These are phyloP conservation scores for Amoeboaphelidium protococcarum DNA, from an alignment of 371 early-diverging fungal genomes.

Conservation along the genomic window DNA sequence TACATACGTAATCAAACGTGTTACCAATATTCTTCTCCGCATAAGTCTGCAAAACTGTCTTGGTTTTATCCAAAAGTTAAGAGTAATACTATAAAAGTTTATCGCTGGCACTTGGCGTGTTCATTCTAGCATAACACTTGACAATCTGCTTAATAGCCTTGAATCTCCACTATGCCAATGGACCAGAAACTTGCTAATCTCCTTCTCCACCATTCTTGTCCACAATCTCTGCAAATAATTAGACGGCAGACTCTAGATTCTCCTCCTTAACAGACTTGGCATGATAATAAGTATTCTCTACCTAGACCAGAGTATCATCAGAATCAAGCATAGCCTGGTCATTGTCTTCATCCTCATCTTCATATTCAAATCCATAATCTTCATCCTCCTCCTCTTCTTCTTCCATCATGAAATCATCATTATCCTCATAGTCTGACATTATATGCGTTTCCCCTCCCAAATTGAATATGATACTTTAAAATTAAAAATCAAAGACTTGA, in stretches of 20 bases:
- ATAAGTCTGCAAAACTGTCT: slow-evolving; percentile 48
- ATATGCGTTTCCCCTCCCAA: too few species aligned
- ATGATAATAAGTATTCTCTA: slow-evolving; percentile 83
- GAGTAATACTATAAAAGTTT: slow-evolving; percentile 44
- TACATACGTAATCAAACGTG: slow-evolving; percentile 56
- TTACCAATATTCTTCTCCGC: slow-evolving; percentile 88
- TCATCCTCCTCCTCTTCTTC: slow-evolving; percentile 24
- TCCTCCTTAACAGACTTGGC: slow-evolving; percentile 78
- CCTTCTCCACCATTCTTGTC: slow-evolving; percentile 53
- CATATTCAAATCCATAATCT: slow-evolving; percentile 69
- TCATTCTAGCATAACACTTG: slow-evolving; percentile 46
- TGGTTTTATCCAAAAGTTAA: slow-evolving; percentile 44
- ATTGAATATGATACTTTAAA: too few species aligned
- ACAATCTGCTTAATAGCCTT: slow-evolving; percentile 79
- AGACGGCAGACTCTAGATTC: slow-evolving; percentile 41
- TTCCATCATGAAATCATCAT: slow-evolving; percentile 36
- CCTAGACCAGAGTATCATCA: slow-evolving; percentile 51
- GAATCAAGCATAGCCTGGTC: slow-evolving; percentile 67
- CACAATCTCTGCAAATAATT: slow-evolving; percentile 51
- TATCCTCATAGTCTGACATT: slow-evolving; percentile 12
- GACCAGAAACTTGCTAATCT: slow-evolving; percentile 30
- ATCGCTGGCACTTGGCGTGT: slow-evolving; percentile 27
- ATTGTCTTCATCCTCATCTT: slow-evolving; percentile 20
- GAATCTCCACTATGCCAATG: slow-evolving; percentile 42
- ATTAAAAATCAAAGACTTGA: too few species aligned